Conservation (phyloP, 148 eudicot species). For the Cornus controversa region DNA sequence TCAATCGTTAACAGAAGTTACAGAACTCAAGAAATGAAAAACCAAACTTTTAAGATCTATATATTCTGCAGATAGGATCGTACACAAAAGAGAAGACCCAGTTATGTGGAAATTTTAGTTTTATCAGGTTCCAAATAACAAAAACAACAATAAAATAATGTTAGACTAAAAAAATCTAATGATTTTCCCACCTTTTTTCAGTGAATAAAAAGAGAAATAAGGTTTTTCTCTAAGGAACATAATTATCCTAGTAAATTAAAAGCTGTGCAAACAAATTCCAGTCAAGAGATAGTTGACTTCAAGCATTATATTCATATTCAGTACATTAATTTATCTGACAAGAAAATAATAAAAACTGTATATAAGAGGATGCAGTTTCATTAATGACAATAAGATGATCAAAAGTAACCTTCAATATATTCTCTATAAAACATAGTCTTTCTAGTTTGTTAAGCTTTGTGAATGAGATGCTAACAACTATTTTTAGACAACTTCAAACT, state of each 20-base stretch:
- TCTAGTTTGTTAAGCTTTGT: too few relatives aligned
- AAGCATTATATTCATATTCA: not conserved
- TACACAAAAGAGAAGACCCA: not conserved
- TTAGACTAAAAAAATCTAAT: not conserved
- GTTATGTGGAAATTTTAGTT: not conserved
- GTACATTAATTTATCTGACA: not conserved
- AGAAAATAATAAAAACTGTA: too few relatives aligned
- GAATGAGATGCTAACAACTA: too few relatives aligned
- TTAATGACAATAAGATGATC: too few relatives aligned
- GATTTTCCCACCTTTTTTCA: not conserved
- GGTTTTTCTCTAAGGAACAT: not conserved
- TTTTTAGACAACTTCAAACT: too few relatives aligned
- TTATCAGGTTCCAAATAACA: not conserved
- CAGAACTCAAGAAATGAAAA: not conserved
- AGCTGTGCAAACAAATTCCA: too few relatives aligned
- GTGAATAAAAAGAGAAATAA: not conserved
- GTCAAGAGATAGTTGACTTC: not conserved
- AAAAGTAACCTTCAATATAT: too few relatives aligned
- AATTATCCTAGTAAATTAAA: too few relatives aligned
- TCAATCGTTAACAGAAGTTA: not conserved
- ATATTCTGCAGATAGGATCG: not conserved
- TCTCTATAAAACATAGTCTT: too few relatives aligned
- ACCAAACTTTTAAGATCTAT: not conserved
- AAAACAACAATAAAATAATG: not conserved
- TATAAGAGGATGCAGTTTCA: too few relatives aligned